Percentiles rank a stretch among this genome's conserved stretches.
Conservation (phyloP, 2,329 filamentous ascomycete species). For the Stachybotrys echinatus region DNA sequence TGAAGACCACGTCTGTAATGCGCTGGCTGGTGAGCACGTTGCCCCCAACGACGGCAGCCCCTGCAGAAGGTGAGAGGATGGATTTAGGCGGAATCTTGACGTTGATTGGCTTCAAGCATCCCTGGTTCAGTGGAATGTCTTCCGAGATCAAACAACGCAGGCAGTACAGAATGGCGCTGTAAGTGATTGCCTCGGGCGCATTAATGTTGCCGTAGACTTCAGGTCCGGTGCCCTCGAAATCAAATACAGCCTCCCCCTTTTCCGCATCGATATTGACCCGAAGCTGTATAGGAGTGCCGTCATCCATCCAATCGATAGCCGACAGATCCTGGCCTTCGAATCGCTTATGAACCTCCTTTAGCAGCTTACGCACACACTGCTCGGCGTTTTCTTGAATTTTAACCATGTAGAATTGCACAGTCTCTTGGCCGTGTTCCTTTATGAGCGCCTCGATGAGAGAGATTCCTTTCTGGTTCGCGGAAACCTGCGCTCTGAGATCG, state of each 20-base stretch:
- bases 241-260: slow-evolving; percentile 73
- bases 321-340: slow-evolving; percentile 67
- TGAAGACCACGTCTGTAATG: slow-evolving; percentile 44
- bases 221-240: slow-evolving; percentile 73
- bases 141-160: slow-evolving; percentile 72
- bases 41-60: slow-evolving; percentile 75
- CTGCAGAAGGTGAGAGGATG: slow-evolving; percentile 70
- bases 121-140: slow-evolving; percentile 81
- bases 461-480: slow-evolving; percentile 81
- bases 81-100: slow-evolving; percentile 69
- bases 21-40: slow-evolving; percentile 56
- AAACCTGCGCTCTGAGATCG: slow-evolving; percentile 77
- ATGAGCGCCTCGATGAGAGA: slow-evolving; percentile 73
- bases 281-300: slow-evolving; percentile 70
- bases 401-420: slow-evolving; percentile 80
- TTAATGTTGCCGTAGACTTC: slow-evolving; percentile 81
- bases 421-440: slow-evolving; percentile 69
- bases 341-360: slow-evolving; percentile 64
- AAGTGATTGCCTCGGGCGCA: slow-evolving; percentile 75
- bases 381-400: slow-evolving; percentile 78
- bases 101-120: slow-evolving; percentile 69
- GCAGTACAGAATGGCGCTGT: slow-evolving; percentile 84
- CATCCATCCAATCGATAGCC: slow-evolving; percentile 78
- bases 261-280: slow-evolving; percentile 69
- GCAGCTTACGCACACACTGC: slow-evolving; percentile 63